Evolutionary conservation across 805 yeast species (phyloP), one percentile per base, ranked within the genome.

Genomic region (Hanseniaspora valbyensis): DNA sequence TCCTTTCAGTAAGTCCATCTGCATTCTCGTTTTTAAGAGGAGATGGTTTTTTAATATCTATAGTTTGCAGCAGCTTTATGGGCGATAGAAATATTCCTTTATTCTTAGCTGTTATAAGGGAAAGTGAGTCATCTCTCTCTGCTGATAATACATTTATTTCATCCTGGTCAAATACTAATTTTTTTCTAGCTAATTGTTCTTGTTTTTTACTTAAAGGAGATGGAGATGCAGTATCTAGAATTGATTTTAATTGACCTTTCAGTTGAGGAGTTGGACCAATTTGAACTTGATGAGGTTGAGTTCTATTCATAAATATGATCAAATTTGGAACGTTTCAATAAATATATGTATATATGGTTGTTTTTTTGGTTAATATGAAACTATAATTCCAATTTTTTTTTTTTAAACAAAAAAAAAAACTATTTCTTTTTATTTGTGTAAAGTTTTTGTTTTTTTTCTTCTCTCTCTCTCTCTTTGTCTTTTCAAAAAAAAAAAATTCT

Each of bases 181-280:
- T 39, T 39, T n/a, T 39, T 6, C 21, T 39, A 5, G 13, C 29
- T 25, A 25, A 2, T 25, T 39, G 21, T 4, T 34, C 24, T 7
- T 16, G 24, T 18, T 4, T 7, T 34, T 34, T 34, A 18, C 9
- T 38, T 4, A 21, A 16, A 3, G 40, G 42, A 7, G 69, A 64
- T 6, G 68, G 66, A 12, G 62, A 39, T 16, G 54, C 56, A 55
- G 78, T 68, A 54, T 85, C 95, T 59, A 86, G 81, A 3, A 86
- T 69, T 16, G 92, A 79, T 30, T 83, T 61, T 0, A 84, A 83
- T 49, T 81, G 74, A 0, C 95, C 95, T 54, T 80, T 72, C 9
- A 85, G 72, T 57, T 86, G 95, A 0, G 95, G 95, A 0, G 95
- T 86, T 0, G 95, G 95, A 0, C 95, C 95, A 12, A 85, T 61